Evolutionary conservation across 768 basidiomycete species (phyloP), one percentile per base, ranked within the genome.

Genomic region (Rhodocollybia butyracea): DNA sequence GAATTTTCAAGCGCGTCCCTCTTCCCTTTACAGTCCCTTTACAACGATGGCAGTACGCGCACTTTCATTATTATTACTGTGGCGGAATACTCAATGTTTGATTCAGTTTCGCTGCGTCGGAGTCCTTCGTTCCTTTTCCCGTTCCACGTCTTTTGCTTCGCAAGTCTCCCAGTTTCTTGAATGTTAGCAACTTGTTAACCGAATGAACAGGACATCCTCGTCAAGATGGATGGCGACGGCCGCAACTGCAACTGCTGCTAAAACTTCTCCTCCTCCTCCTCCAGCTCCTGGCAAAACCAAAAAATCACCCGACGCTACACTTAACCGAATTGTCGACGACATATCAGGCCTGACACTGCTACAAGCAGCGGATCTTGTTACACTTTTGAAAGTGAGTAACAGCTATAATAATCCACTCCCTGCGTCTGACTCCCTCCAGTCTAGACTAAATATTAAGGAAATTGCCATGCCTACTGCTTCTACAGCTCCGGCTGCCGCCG

Each of bases 361-460:
- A 56, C 95, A 98, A 70, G 96, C 96, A 5, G 89, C 96, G 12
- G 96, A 98, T 76, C 82, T 99, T 55, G 95, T 98, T 43, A 76
- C 91, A 1, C 77, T 88, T 30, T 80, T 99, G 64, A 99, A 99
- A 83, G 96, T 90, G 62, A 65, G 76, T 57, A n/a, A n/a, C n/a
- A n/a, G 34, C 19, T 29, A 21, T 29, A 34, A 5, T 22, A 42
- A n/a, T 50, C 6, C n/a, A 27, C 29, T 6, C 10, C 10, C 32
- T 36, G 42, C 40, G 5, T 13, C 15, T 32, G 39, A 27, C 2
- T 31, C 5, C 12, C 45, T 38, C 51, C 55, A 98, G 96, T 79
- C 91, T 47, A 87, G 90, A 57, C 71, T 99, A 57, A 98, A 98
- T 69, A 99, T 99, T 59, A 91, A 95, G 74, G 96, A 98, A 77